phyloP scores from a whole-genome alignment of 371 early-diverging fungal genomes.

The Pancytospora epiphaga region DNA sequence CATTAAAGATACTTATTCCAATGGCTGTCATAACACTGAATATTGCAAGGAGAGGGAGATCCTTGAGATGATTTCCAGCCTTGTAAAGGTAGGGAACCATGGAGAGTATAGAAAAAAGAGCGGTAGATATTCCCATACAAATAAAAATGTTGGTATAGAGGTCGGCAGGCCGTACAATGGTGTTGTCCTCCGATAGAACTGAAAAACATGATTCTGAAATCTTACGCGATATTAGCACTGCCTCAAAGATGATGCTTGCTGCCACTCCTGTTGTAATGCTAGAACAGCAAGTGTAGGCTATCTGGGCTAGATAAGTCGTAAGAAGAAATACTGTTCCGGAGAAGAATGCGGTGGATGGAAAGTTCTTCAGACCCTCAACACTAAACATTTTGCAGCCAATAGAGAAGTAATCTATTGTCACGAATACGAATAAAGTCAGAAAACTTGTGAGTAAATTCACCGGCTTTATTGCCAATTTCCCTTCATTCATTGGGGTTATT shows the following conservation, averaged over 20 bases:
- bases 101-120: slow-evolving; percentile 28
- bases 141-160: slow-evolving; percentile 11
- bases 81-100: not conserved
- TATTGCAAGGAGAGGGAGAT: slow-evolving; percentile 27
- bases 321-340: not conserved
- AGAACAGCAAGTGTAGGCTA: not conserved
- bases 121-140: slow-evolving; percentile 19
- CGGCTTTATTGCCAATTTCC: not conserved
- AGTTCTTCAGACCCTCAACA: not conserved
- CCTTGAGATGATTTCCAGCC: slow-evolving; percentile 18
- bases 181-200: not conserved
- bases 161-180: not conserved
- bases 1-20: slow-evolving; percentile 19
- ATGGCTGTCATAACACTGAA: slow-evolving; percentile 37
- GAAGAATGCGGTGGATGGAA: not conserved
- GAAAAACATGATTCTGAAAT: slow-evolving; percentile 5
- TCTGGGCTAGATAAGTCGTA: not conserved
- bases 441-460: slow-evolving; percentile 2
- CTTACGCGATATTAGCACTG: slow-evolving; percentile 4
- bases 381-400: not conserved
- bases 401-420: not conserved
- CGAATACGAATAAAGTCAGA: not conserved
- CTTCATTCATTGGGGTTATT: not conserved
- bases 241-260: slow-evolving; percentile 27
- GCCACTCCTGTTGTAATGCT: slow-evolving; percentile 9